These are phyloP conservation scores for Entomortierella chlamydospora DNA, from an alignment of 192 early-diverging fungal genomes.

Conservation along the genomic window DNA sequence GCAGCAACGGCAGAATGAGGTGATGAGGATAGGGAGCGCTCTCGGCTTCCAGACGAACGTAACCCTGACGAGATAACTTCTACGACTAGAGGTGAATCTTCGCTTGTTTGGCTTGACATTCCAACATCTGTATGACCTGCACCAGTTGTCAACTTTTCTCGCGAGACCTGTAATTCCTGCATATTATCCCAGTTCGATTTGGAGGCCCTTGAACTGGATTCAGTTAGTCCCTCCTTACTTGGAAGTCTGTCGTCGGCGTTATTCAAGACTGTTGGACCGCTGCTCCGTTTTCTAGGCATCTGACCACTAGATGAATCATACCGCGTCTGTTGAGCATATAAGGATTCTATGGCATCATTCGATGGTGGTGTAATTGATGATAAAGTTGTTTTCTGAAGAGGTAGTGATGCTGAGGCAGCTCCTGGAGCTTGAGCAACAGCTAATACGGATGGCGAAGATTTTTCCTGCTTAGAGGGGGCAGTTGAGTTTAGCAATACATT, in stretches of 20 bases:
- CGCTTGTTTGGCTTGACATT: constrained; percentile 3
- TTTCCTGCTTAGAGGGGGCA: background rate
- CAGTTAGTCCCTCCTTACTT: constrained; percentile 23
- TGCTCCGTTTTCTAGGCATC: background rate
- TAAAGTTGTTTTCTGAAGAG: background rate
- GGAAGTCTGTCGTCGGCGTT: constrained; percentile 15
- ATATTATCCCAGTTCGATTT: background rate
- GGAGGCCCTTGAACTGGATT: background rate
- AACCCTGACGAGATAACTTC: constrained; percentile 43
- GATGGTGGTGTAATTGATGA: background rate
- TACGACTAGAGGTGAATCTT: constrained; percentile 20
- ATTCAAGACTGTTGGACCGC: background rate
- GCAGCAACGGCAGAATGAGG: background rate
- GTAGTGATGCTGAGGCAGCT: background rate
- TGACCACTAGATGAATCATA: background rate
- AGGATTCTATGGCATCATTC: background rate
- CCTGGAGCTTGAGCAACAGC: background rate
- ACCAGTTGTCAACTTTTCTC: background rate
- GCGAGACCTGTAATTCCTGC: background rate
- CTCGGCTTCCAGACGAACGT: constrained; percentile 1
- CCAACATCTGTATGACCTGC: background rate
- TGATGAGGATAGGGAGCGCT: background rate
- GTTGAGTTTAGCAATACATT: background rate
- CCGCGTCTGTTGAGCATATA: too few relatives aligned
- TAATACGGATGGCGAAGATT: constrained; percentile 17